phyloP scores from a whole-genome alignment of 768 basidiomycete genomes.

The Mycena alexandri region DNA sequence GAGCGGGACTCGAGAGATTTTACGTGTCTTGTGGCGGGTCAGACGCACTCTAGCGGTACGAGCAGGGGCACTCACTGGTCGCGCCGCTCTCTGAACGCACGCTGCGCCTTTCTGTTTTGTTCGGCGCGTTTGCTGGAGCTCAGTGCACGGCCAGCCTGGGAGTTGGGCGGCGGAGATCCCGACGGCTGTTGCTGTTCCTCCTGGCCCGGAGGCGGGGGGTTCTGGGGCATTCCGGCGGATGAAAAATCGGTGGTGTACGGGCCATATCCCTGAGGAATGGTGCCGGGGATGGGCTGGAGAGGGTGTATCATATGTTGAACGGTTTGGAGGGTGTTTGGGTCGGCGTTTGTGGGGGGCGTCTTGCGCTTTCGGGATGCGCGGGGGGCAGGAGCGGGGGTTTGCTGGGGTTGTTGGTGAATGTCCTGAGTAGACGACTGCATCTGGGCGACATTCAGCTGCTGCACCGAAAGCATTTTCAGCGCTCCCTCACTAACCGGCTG shows the following conservation, averaged over 20 bases:
- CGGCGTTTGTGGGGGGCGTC: conserved; percentile 62
- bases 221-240: conserved; percentile 61
- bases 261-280: conserved; percentile 61
- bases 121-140: conserved; percentile 91
- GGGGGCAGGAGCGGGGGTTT: conserved; percentile 56
- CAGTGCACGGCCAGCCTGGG: conserved; percentile 64
- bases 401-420: conserved; percentile 50
- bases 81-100: conserved; percentile 90
- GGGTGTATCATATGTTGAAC: conserved; percentile 56
- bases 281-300: conserved; percentile 50
- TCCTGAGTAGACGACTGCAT: conserved; percentile 22
- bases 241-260: conserved; percentile 66
- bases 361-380: conserved; percentile 76
- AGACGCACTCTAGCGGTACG: conserved; percentile 28
- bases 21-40: conserved; percentile 70
- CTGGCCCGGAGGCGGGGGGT: conserved; percentile 42
- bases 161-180: conserved; percentile 45
- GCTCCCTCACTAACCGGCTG: not conserved
- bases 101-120: conserved; percentile 94
- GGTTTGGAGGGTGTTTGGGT: conserved; percentile 45
- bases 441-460: conserved; percentile 21
- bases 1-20: conserved; percentile 90
- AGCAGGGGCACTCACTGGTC: conserved; percentile 75
- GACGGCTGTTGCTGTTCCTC: conserved; percentile 44
- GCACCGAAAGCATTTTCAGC: conserved; percentile 12